Evolutionary conservation across 139 green algal species (phyloP).

Genomic region (Chlamydomonas schloesseri): DNA sequence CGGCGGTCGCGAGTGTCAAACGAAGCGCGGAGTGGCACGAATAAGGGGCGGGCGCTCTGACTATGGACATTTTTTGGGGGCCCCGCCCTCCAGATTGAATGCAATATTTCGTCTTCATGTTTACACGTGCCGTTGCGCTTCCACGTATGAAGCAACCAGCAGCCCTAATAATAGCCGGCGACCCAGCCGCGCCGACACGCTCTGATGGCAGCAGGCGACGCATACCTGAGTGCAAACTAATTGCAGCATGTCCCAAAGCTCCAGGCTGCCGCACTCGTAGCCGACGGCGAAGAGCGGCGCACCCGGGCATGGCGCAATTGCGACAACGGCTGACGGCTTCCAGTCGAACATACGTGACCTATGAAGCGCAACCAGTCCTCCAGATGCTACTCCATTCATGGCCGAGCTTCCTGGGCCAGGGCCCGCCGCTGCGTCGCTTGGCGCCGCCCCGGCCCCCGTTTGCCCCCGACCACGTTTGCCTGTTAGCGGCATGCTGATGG

Average conservation of each 20-base stretch:
- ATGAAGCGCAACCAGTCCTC: constrained; percentile 80
- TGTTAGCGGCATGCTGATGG: neutral
- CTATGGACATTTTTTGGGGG: no score
- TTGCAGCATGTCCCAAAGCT: constrained; percentile 83
- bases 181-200: neutral
- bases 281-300: constrained; percentile 78
- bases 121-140: no score
- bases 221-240: constrained; percentile 71
- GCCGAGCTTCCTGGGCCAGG: constrained; percentile 9
- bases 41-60: no score
- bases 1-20: neutral
- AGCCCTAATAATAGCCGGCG: neutral
- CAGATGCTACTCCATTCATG: no score
- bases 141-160: neutral
- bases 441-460: neutral
- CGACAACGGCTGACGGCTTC: constrained; percentile 77
- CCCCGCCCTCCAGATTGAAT: no score
- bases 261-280: constrained; percentile 86
- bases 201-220: neutral
- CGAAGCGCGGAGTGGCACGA: neutral
- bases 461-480: constrained; percentile 9
- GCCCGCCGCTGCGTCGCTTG: constrained; percentile 10
- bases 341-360: constrained; percentile 82
- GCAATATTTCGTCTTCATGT: no score
- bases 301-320: constrained; percentile 77